Evolutionary conservation across 2,329 filamentous ascomycete genomes (phyloP), one percentile per base, ranked within the genome.

Genomic region (Gaeumannomyces sp.): DNA sequence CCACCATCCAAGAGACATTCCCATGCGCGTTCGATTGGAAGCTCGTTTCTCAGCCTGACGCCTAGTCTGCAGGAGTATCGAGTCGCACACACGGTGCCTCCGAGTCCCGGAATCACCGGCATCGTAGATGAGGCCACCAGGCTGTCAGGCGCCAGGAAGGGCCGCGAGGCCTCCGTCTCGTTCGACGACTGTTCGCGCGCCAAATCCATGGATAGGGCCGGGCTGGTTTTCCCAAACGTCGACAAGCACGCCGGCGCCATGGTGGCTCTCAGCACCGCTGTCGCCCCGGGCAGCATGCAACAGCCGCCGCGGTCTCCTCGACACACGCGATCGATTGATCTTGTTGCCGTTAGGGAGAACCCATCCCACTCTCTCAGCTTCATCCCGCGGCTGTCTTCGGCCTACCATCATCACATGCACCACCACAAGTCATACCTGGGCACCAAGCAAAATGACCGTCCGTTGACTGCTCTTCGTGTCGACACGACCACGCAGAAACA

Each of bases 231-330:
- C 63, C 78, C 80, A 28, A 85, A 79, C 63, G 77, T 80, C 13
- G 87, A 91, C 71, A 87, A 89, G 68, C 87, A 89, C 66, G 84
- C 83, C 2, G 82, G 83, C 57, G 81, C 90, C 1, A 86, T 85
- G 68, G 80, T 92, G 2, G 85, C 84, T 4, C 70, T 92, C 31
- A 90, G 83, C 72, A 85, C 82, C 4, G 81, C 86, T 1, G 77
- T 83, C 28, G 89, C 84, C 1, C 82, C 87, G 4, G 90, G 89
- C 65, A 86, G 73, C 73, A 81, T 80, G 69, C 86, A 80, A 13
- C 53, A 59, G 70, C 77, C 73, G 73, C 84, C 73, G 68, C 82
- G 70, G 66, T 80, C 72, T 69, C 81, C 74, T 11, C 80, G 81
- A 14, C 78, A 82, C 22, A 77, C 81, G 61, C 75, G 78, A 38